Evolutionary conservation across 2,329 filamentous ascomycete genomes (phyloP), one percentile per base, ranked within the genome.

Genomic region (Bipolaris victoriae): DNA sequence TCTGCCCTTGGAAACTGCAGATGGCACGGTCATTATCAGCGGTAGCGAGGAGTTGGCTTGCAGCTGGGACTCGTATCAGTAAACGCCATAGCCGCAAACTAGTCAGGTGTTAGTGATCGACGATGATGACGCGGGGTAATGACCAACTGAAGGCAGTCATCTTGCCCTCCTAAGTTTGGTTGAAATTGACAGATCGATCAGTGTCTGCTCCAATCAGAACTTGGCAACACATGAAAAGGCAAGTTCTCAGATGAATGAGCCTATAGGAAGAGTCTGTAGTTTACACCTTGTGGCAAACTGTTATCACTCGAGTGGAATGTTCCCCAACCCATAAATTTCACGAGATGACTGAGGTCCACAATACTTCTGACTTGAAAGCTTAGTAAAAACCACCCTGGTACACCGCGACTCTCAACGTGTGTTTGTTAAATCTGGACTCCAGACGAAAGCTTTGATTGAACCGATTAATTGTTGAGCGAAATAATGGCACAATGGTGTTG

Each of bases 31-130:
- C 35, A 48, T 48, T 44, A 20, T 39, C 20, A 57, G 37, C 31
- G 22, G 31, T 50, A 22, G 29, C 49, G 37, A 53, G 22, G 44
- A 20, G 31, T 45, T 15, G n/a, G 49, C 24, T 52, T 43, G 36
- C 55, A 50, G 49, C 46, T 41, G 43, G 33, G 22, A 58, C 31
- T 26, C 55, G 20, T 40, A 46, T 55, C 47, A 41, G 49, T 20
- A 39, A 46, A 40, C 26, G 46, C 40, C 55, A 46, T 40, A 50
- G 55, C 51, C 46, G 45, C 44, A 37, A 26, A 26, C n/a, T 54
- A 35, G 47, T 49, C 55, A 49, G 44, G 22, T 45, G 44, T 49
- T 9, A 39, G 31, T 36, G 45, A 49, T 54, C 44, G 44, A 57
- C 36, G 31, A 35, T 45, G 44, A 52, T 41, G 7, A 49, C 16